A percentile compares a stretch with the other conserved stretches of the same genome.
phyloP scores from a whole-genome alignment of 1,284 basidiomycete species.

The Cronartium quercuum region DNA sequence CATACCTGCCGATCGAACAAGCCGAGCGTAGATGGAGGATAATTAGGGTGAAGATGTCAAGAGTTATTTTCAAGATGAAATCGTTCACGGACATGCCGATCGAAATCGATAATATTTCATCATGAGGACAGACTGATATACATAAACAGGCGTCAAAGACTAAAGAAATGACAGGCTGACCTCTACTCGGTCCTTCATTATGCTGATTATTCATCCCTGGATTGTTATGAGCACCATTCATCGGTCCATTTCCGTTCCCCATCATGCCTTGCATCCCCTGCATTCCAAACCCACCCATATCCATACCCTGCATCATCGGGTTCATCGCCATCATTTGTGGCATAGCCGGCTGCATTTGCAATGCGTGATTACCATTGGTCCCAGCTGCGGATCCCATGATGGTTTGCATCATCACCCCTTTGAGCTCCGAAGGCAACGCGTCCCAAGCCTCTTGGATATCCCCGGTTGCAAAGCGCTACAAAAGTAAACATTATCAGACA shows the following conservation, averaged over 20 bases:
- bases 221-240: conserved; percentile 35
- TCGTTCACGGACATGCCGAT: neutral
- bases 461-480: conserved; percentile 26
- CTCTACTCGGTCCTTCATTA: conserved; percentile 37
- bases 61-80: too few species aligned
- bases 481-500: neutral
- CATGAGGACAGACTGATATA: neutral
- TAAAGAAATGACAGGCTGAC: conserved; percentile 28
- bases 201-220: conserved; percentile 31
- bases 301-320: conserved; percentile 36
- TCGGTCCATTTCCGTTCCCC: conserved; percentile 17
- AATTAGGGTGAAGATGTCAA: neutral
- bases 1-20: conserved; percentile 30
- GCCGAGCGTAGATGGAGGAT: conserved; percentile 11
- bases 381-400: conserved; percentile 28
- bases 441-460: conserved; percentile 37
- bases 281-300: conserved; percentile 35
- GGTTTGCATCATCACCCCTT: conserved; percentile 34
- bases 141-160: neutral
- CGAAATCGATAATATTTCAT: neutral
- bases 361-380: conserved; percentile 24
- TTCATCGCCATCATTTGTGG: conserved; percentile 37
- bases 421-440: conserved; percentile 18
- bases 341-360: conserved; percentile 25
- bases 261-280: conserved; percentile 37